These are phyloP conservation scores for Akanthomyces muscarius DNA, from an alignment of 2,329 filamentous ascomycete genomes.

Conservation along the genomic window DNA sequence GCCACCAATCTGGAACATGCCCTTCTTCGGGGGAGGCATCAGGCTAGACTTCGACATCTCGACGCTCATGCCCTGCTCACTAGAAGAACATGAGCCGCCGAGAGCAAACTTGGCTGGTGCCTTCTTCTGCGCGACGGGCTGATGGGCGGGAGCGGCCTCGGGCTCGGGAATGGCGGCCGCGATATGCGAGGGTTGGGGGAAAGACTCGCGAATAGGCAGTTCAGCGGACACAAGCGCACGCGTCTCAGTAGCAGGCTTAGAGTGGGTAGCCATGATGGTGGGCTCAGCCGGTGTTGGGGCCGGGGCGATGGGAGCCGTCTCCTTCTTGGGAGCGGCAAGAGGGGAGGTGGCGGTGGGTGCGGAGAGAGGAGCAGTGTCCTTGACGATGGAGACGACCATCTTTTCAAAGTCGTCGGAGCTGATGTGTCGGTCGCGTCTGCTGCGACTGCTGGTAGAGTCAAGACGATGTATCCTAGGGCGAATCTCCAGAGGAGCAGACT, in stretches of 20 bases:
- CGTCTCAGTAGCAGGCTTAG: constrained; percentile 25
- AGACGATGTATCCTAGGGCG: constrained; percentile 66
- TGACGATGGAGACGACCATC: constrained; percentile 90
- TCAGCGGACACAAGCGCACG: constrained; percentile 56
- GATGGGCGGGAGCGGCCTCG: constrained; percentile 52
- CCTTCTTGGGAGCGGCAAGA: constrained; percentile 42
- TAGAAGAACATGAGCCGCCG: constrained; percentile 77
- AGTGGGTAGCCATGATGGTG: constrained; percentile 41
- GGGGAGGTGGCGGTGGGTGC: constrained; percentile 30
- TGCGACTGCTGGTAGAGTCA: constrained; percentile 68
- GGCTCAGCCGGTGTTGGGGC: constrained; percentile 33
- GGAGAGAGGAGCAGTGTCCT: constrained; percentile 66
- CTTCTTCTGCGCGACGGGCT: constrained; percentile 66
- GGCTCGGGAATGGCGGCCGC: constrained; percentile 58
- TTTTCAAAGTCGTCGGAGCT: constrained; percentile 91
- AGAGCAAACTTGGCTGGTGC: constrained; percentile 62
- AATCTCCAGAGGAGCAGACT: constrained; percentile 55
- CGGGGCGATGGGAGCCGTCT: constrained; percentile 32
- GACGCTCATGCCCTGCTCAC: constrained; percentile 47
- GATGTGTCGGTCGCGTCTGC: constrained; percentile 80
- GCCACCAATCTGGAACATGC: constrained; percentile 50
- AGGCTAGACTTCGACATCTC: constrained; percentile 38
- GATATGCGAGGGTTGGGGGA: constrained; percentile 48
- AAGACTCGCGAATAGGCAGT: constrained; percentile 46
- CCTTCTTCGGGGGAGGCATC: constrained; percentile 30